Conservation (phyloP, 2,329 filamentous ascomycete species). For the Microdochium paspali region DNA sequence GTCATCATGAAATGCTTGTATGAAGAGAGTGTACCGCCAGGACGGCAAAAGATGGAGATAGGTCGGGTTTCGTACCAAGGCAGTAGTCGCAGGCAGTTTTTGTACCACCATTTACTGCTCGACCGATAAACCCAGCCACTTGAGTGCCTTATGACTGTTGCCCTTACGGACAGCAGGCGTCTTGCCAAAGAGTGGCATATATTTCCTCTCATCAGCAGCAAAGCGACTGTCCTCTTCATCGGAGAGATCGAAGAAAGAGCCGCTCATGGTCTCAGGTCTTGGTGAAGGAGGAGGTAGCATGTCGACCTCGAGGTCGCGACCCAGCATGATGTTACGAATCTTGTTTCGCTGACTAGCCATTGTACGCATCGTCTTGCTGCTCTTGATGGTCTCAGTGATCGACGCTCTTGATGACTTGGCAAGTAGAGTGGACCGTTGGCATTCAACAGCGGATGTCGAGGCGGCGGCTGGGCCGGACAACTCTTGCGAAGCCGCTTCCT, state of each 20-base stretch:
- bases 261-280: not conserved
- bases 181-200: slow-evolving; percentile 40
- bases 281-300: not conserved
- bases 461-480: not conserved
- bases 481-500: not conserved
- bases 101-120: not conserved
- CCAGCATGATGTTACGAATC: slow-evolving; percentile 13
- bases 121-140: slow-evolving; percentile 39
- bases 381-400: slow-evolving; percentile 21
- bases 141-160: slow-evolving; percentile 41
- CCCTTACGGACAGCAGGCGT: slow-evolving; percentile 24
- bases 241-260: slow-evolving; percentile 17
- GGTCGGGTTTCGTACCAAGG: not conserved
- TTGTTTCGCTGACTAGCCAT: slow-evolving; percentile 17
- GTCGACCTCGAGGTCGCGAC: slow-evolving; percentile 6
- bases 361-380: slow-evolving; percentile 15
- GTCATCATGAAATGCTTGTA: too few relatives aligned
- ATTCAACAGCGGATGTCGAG: not conserved
- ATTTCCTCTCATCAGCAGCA: slow-evolving; percentile 37
- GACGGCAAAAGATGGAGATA: too few relatives aligned
- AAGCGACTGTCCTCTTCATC: slow-evolving; percentile 30
- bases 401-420: slow-evolving; percentile 18
- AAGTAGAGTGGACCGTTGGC: slow-evolving; percentile 6
- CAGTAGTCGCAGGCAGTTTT: not conserved
- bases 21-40: too few relatives aligned